Evolutionary conservation across 306 rosid genomes (phyloP), one percentile per base, ranked within the genome.

Genomic region (Pachyrhizus erosus): DNA sequence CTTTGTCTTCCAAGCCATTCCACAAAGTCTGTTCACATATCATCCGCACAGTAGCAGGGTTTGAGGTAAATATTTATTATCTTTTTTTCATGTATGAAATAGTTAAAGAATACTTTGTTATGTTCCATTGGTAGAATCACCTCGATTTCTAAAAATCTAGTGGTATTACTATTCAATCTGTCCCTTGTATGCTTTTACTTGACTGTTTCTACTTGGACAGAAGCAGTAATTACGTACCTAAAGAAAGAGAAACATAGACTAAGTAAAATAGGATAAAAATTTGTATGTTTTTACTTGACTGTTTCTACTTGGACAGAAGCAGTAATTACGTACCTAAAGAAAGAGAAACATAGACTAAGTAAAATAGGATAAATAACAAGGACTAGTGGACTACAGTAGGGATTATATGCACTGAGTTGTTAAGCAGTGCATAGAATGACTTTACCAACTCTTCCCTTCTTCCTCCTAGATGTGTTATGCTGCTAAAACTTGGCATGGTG

Each of bases 401-500:
- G 78, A 57, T 82, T 58, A 48, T 58, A 49, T 75, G 49, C 65
- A 75, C 4, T 15, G 18, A 48, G 34, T 23, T 68, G 13, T 34
- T 69, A 13, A 71, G 24, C 70, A 61, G 49, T 82, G 72, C 21
- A 15, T 43, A 12, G 3, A 24, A 7, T 54, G 73, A 58, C 67
- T 45, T 58, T 64, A 11, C 66, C 75, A 71, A 78, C 64, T 55
- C 39, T 73, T 55, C n/a, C 40, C 43, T 49, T 12, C n/a, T 33
- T 48, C 17, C 11, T 14, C 7, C 27, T 85, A 96, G 99, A 82
- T 96, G 79, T 96, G 98, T 87, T 93, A 91, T 86, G 92, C 98
- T 84, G 97, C 99, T 67, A 96, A 93, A 90, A 96, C 99, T 3
- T 96, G 98, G 99, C 94, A 92, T 27, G 99, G 99, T 60, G 99